Conservation (phyloP, 2,329 filamentous ascomycete species). For the Penicillium digitatum region DNA sequence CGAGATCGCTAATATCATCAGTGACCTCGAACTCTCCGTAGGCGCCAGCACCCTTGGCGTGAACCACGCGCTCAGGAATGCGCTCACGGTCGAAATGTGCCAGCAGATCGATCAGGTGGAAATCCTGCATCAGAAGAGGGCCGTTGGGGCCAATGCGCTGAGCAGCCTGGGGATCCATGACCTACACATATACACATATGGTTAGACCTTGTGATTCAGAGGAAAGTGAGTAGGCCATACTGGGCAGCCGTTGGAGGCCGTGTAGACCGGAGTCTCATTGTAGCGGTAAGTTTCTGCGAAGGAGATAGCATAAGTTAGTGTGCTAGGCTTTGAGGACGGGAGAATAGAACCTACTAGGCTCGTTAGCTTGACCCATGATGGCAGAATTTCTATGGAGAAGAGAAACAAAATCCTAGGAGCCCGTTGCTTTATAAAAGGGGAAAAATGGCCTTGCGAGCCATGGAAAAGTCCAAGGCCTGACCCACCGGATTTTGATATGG, state of each 20-base stretch:
- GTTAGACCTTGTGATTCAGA: constrained; percentile 1
- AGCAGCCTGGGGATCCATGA: constrained; percentile 51
- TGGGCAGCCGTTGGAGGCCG: constrained; percentile 58
- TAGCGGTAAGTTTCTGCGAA: constrained; percentile 47
- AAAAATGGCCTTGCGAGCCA: not conserved
- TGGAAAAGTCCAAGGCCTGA: not conserved
- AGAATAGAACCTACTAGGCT: constrained; percentile 30
- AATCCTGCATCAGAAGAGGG: constrained; percentile 61
- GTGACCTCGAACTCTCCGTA: constrained; percentile 46
- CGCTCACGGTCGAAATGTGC: constrained; percentile 43
- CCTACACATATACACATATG: constrained; percentile 21
- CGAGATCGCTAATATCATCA: constrained; percentile 50
- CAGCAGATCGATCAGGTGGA: constrained; percentile 61
- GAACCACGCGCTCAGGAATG: constrained; percentile 43
- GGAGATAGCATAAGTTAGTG: not conserved
- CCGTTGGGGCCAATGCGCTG: constrained; percentile 56
- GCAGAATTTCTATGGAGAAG: not conserved
- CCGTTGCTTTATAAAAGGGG: not conserved
- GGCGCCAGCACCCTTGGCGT: constrained; percentile 43
- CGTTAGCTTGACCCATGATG: constrained; percentile 39
- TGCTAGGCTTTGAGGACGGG: not conserved
- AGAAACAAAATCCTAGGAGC: not conserved
- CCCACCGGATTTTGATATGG: constrained; percentile 3
- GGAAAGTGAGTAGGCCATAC: constrained; percentile 15
- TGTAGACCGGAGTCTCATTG: constrained; percentile 57